Base-by-base conservation (phyloP, 352 stramenopile genomes). In the Phytopythium chamaehyphon region DNA sequence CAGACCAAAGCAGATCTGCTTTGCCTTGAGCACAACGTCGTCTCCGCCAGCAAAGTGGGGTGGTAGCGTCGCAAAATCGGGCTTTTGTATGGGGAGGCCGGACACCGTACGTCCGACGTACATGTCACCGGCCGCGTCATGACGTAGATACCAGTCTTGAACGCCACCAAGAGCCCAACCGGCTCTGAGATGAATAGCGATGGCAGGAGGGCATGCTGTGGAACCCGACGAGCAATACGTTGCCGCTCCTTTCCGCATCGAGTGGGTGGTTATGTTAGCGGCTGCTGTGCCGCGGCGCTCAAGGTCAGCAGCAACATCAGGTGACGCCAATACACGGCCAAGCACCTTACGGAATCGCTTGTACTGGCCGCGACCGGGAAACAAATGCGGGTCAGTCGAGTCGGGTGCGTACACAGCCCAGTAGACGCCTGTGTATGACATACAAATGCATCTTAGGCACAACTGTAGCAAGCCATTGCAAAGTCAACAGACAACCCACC, bases 51-150 rank as follows among this genome's bases (percentile, higher is more conserved):
- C 8, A 43, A 65, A 61, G 43, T 42, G 26, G 22, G 53, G 59
- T 19, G 53, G 53, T 3, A 59, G 35, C 24, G 39, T 44, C 14
- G 53, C 48, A 54, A 61, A 66, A 21, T 52, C 42, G 3, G 59
- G 53, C 0, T 14, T 36, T 11, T 55, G 47, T 19, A 55, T 42
- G 2, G 59, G 59, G 6, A 66, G 35, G 7, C 59, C 59, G 40
- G 36, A 2, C 8, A 62, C 54, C 14, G 47, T 51, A 14, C 54
- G 51, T 14, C 59, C 59, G 15, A 66, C 48, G 16, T 43, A 8
- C 49, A 54, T 56, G 21, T 66, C 54, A 24, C 59, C 59, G 0
- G 59, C 59, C 16, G 37, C 44, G 40, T 66, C 49, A 37, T 56
- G 62, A 1, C 58, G 46, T 16, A 61, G 36, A 39, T 61, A 66